Evolutionary conservation across 2,329 filamentous ascomycete species (phyloP), one percentile per base, ranked within the genome.

Genomic region (Paramyrothecium sp.): DNA sequence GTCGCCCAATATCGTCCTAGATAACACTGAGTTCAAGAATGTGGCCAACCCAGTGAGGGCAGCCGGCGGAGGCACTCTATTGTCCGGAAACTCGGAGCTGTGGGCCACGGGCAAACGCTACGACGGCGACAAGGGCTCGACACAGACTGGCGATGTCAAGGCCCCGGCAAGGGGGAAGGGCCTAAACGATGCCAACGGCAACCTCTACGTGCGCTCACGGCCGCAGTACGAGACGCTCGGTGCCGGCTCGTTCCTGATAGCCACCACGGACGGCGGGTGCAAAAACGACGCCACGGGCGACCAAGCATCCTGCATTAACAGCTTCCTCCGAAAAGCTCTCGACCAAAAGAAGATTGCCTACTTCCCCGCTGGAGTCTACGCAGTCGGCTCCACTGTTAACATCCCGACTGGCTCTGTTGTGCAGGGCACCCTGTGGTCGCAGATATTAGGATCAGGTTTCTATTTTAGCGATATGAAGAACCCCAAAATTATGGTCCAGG

Each of bases 401-500:
- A 74, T 87, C 12, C 83, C 84, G 0, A 82, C 81, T 64, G 81
- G 86, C 55, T 84, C 88, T 68, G 84, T 82, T 67, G 88, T 91
- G 59, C 83, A 82, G 21, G 89, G 89, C 59, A 85, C 90, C 64
- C 81, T 88, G 61, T 91, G 88, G 87, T 85, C 88, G 10, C 74
- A 64, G 59, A 84, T 91, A 69, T 84, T 89, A 75, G 80, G 81
- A 17, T 84, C 87, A 13, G 69, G 72, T 47, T 71, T 67, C 16
- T 80, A 81, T 58, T 92, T 91, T 73, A 69, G 71, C 21, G 82
- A 91, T 67, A 75, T 82, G 67, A 71, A 76, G 55, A 84, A 87
- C 61, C 89, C 89, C 2, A 79, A 82, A 57, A 82, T 88, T 3
- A 82, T 89, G 62, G 83, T 90, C 65, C 83, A 88, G 65, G 78